Base-by-base conservation (phyloP, 208 protist genomes). In the Leishmania mexicana region DNA sequence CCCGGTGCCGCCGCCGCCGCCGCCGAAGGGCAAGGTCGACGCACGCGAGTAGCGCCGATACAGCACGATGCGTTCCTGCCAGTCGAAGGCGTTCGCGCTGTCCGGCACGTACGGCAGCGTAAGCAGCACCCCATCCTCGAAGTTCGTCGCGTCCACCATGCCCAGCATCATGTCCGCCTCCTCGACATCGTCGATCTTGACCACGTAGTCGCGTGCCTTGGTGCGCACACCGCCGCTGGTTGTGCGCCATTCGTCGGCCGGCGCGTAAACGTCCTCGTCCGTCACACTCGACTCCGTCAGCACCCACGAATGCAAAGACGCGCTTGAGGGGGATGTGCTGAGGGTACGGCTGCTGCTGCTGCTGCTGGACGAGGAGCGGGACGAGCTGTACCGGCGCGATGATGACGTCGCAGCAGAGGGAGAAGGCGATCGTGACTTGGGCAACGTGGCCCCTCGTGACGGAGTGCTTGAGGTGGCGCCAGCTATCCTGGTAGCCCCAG, bases 141-240 rank as follows among this genome's bases (percentile, higher is more conserved):
- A 96, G 45, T 78, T 80, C 10, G 88, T 89, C 21, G 76, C 80
- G 74, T 88, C 87, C 40, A 86, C 81, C 87, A 93, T 94, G 53
- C 93, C 93, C 42, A 94, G 80, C 88, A 97, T 93, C 90, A 96
- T 90, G 54, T 96, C 95, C 62, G 93, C 95, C 78, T 98, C 95
- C 76, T 98, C 95, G 71, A 93, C 91, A 81, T 98, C 95, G 76
- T 98, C 93, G 75, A 98, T 95, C 70, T 90, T 93, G 28, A 98
- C 88, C 57, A 97, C 87, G 74, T 92, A 96, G 78, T 98, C 93
- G 54, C 72, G 83, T 13, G 78, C 76, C 24, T 77, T 80, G 21
- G 76, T 84, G 64, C 84, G 85, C 19, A 83, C 78, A 19, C 73
- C 78, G 75, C 78, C 74, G 54, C 77, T 70, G 31, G 67, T 81